phyloP scores from a whole-genome alignment of 139 green algal species.

The Chlorella sp. region DNA sequence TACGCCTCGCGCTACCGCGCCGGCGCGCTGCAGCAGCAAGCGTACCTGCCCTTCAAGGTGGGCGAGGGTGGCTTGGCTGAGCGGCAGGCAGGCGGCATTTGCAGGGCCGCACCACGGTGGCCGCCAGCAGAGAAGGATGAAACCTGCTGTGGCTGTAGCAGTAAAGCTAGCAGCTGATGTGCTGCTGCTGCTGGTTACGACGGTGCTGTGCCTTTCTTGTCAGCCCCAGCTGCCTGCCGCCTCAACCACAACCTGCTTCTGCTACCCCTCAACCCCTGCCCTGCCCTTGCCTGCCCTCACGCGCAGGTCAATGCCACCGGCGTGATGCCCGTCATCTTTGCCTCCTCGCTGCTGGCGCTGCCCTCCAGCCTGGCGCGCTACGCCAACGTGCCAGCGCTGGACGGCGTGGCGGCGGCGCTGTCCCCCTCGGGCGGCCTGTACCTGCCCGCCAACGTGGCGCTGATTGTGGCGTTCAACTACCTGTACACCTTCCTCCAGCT shows the following conservation, averaged over 20 bases:
- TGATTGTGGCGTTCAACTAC: constrained; percentile 99
- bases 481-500: constrained; percentile 99
- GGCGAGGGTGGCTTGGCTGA: background rate
- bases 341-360: constrained; percentile 91
- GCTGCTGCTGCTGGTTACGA: too few relatives aligned
- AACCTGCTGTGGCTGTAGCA: too few relatives aligned
- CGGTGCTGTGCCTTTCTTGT: too few relatives aligned
- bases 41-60: constrained; percentile 99
- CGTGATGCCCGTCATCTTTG: constrained; percentile 99
- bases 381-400: constrained; percentile 63
- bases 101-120: too few relatives aligned
- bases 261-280: too few relatives aligned
- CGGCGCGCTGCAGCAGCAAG: constrained; percentile 74
- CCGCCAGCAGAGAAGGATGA: too few relatives aligned
- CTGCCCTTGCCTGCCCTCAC: background rate
- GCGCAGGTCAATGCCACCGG: constrained; percentile 85
- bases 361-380: constrained; percentile 87
- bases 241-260: too few relatives aligned
- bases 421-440: constrained; percentile 83
- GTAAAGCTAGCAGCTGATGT: too few relatives aligned
- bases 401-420: constrained; percentile 66
- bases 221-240: too few relatives aligned
- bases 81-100: background rate
- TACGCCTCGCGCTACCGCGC: constrained; percentile 84
- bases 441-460: constrained; percentile 87